phyloP scores from a whole-genome alignment of 108 stramenopile genomes.

The Licmophora abbreviata region DNA sequence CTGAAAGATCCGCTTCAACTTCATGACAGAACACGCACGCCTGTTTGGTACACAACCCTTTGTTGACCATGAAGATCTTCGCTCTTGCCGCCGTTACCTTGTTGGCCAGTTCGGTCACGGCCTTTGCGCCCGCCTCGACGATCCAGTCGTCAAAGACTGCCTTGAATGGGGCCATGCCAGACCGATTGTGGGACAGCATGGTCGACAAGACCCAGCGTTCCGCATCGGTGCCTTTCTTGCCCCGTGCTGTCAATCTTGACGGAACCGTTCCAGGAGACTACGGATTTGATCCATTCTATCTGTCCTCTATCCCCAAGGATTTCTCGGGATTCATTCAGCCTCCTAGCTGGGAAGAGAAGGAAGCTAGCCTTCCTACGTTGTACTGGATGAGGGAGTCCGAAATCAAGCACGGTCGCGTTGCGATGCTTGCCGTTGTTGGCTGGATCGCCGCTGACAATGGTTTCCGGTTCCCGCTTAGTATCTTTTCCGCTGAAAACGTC shows the following conservation, averaged over 20 bases:
- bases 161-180: conserved; percentile 57
- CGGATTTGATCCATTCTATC: conserved; percentile 93
- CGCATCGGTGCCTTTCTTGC: conserved; percentile 68
- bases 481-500: conserved; percentile 60
- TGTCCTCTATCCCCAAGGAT: conserved; percentile 84
- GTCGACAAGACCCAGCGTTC: conserved; percentile 81
- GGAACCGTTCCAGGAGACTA: conserved; percentile 84
- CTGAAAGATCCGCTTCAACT: no score
- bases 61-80: conserved; percentile 60
- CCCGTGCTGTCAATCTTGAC: conserved; percentile 80
- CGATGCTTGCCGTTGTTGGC: conserved; percentile 84
- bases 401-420: conserved; percentile 83
- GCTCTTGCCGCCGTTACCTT: conserved; percentile 46
- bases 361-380: conserved; percentile 58
- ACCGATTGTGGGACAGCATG: conserved; percentile 84
- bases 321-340: conserved; percentile 90
- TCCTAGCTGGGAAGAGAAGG: conserved; percentile 78
- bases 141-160: conserved; percentile 17
- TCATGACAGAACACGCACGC: no score
- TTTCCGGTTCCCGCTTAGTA: conserved; percentile 76
- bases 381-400: conserved; percentile 92
- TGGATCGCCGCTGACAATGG: conserved; percentile 83
- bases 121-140: conserved; percentile 58
- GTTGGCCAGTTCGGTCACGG: conserved; percentile 73
- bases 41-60: no score